Evolutionary conservation across 805 yeast species (phyloP).

Genomic region (Starmera quercuum): DNA sequence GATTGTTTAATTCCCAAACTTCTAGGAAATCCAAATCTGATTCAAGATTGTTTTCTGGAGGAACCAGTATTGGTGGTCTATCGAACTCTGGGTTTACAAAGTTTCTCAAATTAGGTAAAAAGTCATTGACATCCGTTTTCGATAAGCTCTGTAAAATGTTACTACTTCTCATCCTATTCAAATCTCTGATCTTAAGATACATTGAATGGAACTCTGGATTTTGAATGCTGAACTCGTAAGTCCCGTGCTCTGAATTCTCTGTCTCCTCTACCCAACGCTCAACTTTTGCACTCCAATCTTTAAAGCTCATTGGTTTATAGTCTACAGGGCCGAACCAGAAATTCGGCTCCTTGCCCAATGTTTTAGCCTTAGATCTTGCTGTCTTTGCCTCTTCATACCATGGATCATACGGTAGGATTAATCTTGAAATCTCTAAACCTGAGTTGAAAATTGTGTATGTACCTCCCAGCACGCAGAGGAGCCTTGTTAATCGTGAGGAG

Average conservation of each 20-base stretch:
- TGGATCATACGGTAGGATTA: slow-evolving; percentile 49
- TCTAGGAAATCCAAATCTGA: slow-evolving; percentile 17
- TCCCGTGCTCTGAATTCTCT: slow-evolving; percentile 8
- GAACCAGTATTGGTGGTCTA: slow-evolving; percentile 6
- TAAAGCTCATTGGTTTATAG: slow-evolving; percentile 41
- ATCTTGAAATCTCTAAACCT: slow-evolving; percentile 47
- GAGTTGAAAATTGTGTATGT: slow-evolving; percentile 42
- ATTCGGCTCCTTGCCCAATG: slow-evolving; percentile 39
- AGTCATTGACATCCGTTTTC: no score
- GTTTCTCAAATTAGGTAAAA: slow-evolving; percentile 12
- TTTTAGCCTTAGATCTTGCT: slow-evolving; percentile 38
- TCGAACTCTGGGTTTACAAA: slow-evolving; percentile 4
- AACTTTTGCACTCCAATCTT: slow-evolving; percentile 25
- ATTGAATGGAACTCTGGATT: slow-evolving; percentile 9
- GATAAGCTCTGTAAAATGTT: slow-evolving; percentile 15
- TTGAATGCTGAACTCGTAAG: not conserved
- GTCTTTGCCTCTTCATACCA: slow-evolving; percentile 62
- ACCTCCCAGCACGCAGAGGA: slow-evolving; percentile 32
- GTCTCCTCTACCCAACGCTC: slow-evolving; percentile 18
- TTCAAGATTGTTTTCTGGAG: slow-evolving; percentile 13
- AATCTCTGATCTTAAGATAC: slow-evolving; percentile 7
- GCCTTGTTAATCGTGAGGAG: slow-evolving; percentile 22
- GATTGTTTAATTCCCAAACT: slow-evolving; percentile 19
- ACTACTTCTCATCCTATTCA: slow-evolving; percentile 12
- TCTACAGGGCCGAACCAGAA: slow-evolving; percentile 65